Percentiles rank a stretch among this genome's conserved stretches.
Conservation (phyloP, 371 early-diverging fungal genomes). For the Mycotypha africana region DNA sequence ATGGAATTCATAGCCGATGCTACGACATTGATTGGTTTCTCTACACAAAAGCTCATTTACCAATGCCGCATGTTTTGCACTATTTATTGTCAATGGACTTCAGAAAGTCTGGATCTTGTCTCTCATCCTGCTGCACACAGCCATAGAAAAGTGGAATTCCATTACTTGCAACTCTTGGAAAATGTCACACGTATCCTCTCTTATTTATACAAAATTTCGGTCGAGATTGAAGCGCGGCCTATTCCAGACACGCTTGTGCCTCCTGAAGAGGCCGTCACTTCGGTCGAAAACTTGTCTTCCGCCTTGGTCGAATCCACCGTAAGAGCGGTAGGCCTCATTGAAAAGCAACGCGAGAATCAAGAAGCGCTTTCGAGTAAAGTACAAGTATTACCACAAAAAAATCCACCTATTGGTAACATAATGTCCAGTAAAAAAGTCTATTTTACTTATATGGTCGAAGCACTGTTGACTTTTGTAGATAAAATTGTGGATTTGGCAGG, state of each 20-base stretch:
- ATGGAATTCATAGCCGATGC: constrained; percentile 34
- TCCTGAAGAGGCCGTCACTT: not conserved
- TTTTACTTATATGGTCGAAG: constrained; percentile 32
- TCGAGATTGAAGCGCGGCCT: constrained; percentile 14
- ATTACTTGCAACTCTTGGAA: constrained; percentile 37
- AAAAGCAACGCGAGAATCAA: constrained; percentile 16
- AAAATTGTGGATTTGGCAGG: constrained; percentile 34
- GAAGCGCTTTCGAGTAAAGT: not conserved
- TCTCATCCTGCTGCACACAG: constrained; percentile 7
- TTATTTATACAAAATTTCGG: constrained; percentile 16
- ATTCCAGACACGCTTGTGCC: not conserved
- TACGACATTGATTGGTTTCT: constrained; percentile 27
- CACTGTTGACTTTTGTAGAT: constrained; percentile 30
- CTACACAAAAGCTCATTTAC: constrained; percentile 19
- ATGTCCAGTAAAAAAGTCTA: constrained; percentile 30
- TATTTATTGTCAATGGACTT: constrained; percentile 34
- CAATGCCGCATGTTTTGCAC: constrained; percentile 26
- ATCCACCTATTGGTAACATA: too few species aligned
- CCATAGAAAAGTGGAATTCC: constrained; percentile 25
- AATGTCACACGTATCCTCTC: constrained; percentile 27
- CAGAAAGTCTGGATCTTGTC: constrained; percentile 27
- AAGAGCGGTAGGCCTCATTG: constrained; percentile 32
- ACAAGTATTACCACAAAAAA: too few species aligned
- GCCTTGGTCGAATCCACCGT: constrained; percentile 32
- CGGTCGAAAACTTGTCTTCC: constrained; percentile 26